phyloP scores from a whole-genome alignment of 2,329 filamentous ascomycete species.

The Venturia effusa region DNA sequence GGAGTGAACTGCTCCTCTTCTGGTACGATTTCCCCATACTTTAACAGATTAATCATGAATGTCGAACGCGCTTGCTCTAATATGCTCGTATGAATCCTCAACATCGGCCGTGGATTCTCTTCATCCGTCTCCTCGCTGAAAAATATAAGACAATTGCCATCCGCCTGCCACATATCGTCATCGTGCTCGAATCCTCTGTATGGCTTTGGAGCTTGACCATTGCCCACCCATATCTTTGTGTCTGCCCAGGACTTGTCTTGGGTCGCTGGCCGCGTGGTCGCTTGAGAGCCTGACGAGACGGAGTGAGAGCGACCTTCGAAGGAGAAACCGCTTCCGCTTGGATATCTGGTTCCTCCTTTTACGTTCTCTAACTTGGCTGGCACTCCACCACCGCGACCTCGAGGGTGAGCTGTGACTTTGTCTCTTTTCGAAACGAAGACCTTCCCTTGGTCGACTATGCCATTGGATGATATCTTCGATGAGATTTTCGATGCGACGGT shows the following conservation, averaged over 20 bases:
- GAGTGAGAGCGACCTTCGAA: not conserved
- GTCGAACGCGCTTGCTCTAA: constrained; percentile 26
- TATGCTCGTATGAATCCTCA: constrained; percentile 24
- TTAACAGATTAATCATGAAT: constrained; percentile 26
- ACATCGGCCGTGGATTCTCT: constrained; percentile 24
- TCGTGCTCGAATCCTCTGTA: constrained; percentile 29
- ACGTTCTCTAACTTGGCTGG: constrained; percentile 21
- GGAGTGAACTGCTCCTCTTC: constrained; percentile 14
- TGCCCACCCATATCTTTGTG: constrained; percentile 26
- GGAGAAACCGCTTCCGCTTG: not conserved
- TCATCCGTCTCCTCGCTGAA: constrained; percentile 29
- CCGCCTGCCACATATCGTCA: constrained; percentile 24
- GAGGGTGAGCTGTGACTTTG: constrained; percentile 27
- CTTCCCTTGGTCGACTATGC: constrained; percentile 18
- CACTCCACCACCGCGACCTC: constrained; percentile 28
- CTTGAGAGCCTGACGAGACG: not conserved
- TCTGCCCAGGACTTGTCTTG: constrained; percentile 7
- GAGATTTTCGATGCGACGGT: not conserved
- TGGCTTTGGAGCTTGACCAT: constrained; percentile 20
- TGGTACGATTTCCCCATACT: constrained; percentile 25
- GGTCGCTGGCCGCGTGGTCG: not conserved
- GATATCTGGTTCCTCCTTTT: not conserved
- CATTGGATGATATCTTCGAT: not conserved
- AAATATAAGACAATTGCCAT: constrained; percentile 23
- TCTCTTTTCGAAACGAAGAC: constrained; percentile 24